phyloP scores from a whole-genome alignment of 352 stramenopile genomes.

The Phytopythium vexans region DNA sequence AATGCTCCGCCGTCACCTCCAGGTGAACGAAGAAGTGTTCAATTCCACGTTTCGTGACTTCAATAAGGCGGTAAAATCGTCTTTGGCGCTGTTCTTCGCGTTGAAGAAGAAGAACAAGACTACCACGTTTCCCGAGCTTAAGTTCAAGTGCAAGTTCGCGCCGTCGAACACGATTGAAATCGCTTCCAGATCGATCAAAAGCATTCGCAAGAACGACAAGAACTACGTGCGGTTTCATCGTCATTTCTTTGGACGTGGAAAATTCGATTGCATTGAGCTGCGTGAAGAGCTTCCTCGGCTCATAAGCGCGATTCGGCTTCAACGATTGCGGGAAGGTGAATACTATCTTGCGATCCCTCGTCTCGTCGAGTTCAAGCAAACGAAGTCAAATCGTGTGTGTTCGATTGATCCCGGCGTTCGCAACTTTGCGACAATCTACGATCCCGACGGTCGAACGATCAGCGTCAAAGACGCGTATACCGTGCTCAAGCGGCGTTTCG shows the following conservation, averaged over 20 bases:
- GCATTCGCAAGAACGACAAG: no score
- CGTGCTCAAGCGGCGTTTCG: no score
- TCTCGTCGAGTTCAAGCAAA: conserved; percentile 4
- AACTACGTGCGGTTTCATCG: conserved; percentile 4
- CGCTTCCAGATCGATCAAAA: no score
- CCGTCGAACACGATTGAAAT: conserved; percentile 5
- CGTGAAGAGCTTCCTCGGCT: conserved; percentile 8
- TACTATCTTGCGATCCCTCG: conserved; percentile 11
- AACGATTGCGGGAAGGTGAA: conserved; percentile 8
- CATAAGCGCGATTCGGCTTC: conserved; percentile 8
- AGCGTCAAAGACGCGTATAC: conserved; percentile 6
- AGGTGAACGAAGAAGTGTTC: conserved; percentile 10
- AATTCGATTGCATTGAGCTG: conserved; percentile 9
- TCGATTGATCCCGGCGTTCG: conserved; percentile 9
- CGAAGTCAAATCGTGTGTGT: conserved; percentile 4
- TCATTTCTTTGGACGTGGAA: conserved; percentile 7
- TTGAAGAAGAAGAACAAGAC: conserved; percentile 9
- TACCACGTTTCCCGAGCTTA: conserved; percentile 3
- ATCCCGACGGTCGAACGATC: conserved; percentile 7
- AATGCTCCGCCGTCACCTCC: not conserved
- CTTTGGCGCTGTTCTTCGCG: conserved; percentile 1
- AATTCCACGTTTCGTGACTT: conserved; percentile 11
- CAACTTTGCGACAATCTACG: conserved; percentile 8
- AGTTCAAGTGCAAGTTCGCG: conserved; percentile 14
- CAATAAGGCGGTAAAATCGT: conserved; percentile 9